Percentiles rank a stretch among this genome's conserved stretches.
Conservation (phyloP, 441 rosid species). For the Melastoma candidum region DNA sequence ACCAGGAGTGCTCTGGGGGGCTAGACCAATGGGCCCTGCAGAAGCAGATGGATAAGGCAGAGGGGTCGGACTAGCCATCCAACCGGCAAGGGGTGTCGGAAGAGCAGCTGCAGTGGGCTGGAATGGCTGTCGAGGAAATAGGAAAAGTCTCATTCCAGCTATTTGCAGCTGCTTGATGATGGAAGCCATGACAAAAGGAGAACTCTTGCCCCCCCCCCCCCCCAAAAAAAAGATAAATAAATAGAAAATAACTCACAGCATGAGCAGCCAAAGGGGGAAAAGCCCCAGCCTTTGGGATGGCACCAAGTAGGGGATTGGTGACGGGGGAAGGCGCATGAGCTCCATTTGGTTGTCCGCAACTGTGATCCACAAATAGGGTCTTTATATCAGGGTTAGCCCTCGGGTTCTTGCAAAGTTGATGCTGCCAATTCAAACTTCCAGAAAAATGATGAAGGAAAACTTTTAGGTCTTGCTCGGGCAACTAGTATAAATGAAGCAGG, state of each 20-base stretch:
- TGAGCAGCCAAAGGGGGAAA: slow-evolving; percentile 56
- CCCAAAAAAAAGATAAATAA: slow-evolving; percentile 8
- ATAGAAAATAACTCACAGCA: slow-evolving; percentile 41
- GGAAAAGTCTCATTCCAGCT: not conserved
- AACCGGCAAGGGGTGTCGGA: slow-evolving; percentile 63
- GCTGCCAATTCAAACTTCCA: slow-evolving; percentile 85
- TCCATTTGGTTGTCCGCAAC: slow-evolving; percentile 64
- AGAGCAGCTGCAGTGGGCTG: slow-evolving; percentile 60
- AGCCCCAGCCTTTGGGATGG: slow-evolving; percentile 48
- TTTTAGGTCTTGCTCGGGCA: too few species aligned
- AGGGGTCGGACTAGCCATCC: slow-evolving; percentile 73
- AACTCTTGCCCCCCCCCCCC: slow-evolving; percentile 9
- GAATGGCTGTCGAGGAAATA: slow-evolving; percentile 40
- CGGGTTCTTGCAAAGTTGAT: slow-evolving; percentile 75
- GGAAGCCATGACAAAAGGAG: slow-evolving; percentile 3
- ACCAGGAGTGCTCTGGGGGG: slow-evolving; percentile 60
- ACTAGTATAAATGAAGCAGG: too few species aligned
- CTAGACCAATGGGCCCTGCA: slow-evolving; percentile 53
- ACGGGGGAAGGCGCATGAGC: slow-evolving; percentile 73
- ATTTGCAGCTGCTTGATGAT: too few species aligned
- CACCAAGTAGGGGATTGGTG: slow-evolving; percentile 60
- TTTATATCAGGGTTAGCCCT: slow-evolving; percentile 77
- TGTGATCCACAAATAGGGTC: slow-evolving; percentile 72
- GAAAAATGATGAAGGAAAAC: not conserved
- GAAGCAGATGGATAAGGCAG: slow-evolving; percentile 61